Base-by-base conservation (phyloP, 2,329 filamentous ascomycete genomes). In the Fusarium mundagurra region DNA sequence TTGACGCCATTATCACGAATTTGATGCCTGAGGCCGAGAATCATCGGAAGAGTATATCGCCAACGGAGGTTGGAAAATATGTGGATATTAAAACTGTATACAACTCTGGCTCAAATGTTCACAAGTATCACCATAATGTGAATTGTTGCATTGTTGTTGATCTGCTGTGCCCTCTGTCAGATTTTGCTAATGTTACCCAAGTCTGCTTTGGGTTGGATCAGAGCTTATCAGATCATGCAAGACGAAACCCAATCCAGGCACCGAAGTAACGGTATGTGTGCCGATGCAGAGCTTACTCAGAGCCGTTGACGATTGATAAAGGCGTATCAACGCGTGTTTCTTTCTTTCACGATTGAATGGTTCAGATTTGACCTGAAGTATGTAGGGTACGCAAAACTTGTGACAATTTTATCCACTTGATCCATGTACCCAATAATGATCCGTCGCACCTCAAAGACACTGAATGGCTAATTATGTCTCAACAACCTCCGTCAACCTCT, bases 301-400 rank as follows among this genome's bases (percentile, higher is more conserved):
- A 14, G 10, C 14, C 1, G 2, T 7, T 17, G 0, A 54, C 14
- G 3, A 0, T 22, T 13, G 8, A 17, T 1, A 22, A 1, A 17
- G 18, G 3, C 4, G 2, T 18, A 8, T 5, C 2, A 0, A 10
- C 2, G 20, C 6, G 7, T 1, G 0, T 18, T 17, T 6, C 0
- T 0, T 7, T n/a, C 2, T 29, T 29, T 54, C 10, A 27, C 2
- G 12, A 6, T 13, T 2, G 11, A 22, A 39, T 13, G 0, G 2
- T 13, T 10, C 2, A 5, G 2, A 5, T 7, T 8, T 13, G 1
- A 29, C 14, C 0, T 2, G 10, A 17, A 17, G 24, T 4, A 1
- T 13, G 5, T 7, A n/a, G 20, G 34, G 18, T 39, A n/a, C n/a
- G 18, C 24, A 13, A 54, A 29, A 20, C 33, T 34, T 11, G 13